Percentiles rank a stretch among this genome's conserved stretches.
Evolutionary conservation across 2,329 filamentous ascomycete species (phyloP).

Genomic region (Aspergillus aculeatinus): DNA sequence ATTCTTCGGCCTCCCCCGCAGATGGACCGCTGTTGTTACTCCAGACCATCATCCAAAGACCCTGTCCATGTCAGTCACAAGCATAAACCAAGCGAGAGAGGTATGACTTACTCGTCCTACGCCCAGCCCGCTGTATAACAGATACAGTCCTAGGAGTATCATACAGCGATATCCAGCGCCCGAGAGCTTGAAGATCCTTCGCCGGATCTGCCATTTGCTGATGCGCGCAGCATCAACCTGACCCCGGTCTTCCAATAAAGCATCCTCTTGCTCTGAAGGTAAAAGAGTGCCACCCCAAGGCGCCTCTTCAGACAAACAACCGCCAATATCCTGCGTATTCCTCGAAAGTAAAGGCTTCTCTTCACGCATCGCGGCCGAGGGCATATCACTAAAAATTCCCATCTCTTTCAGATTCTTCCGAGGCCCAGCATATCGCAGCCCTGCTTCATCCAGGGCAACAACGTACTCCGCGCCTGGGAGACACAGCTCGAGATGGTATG

Average conservation of each 20-base stretch:
- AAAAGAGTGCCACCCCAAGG: background rate
- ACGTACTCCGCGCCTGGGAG: slow-evolving; percentile 2
- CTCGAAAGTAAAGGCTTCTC: background rate
- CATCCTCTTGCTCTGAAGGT: background rate
- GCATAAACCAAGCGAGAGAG: background rate
- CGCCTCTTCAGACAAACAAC: background rate
- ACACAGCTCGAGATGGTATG: slow-evolving; percentile 4
- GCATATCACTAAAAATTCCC: slow-evolving; percentile 2
- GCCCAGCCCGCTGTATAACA: background rate
- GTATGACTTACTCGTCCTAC: background rate
- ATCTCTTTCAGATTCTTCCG: slow-evolving; percentile 1
- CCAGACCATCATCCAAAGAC: slow-evolving; percentile 7
- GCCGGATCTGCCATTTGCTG: slow-evolving; percentile 3
- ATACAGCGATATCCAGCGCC: slow-evolving; percentile 5
- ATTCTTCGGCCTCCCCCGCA: background rate
- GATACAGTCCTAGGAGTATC: background rate
- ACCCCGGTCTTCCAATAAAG: background rate
- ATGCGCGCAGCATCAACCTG: background rate
- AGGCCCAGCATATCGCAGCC: slow-evolving; percentile 1
- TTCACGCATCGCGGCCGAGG: background rate
- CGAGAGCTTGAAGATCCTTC: background rate
- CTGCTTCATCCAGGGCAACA: background rate
- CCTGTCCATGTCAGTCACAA: background rate
- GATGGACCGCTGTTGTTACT: background rate
- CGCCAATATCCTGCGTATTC: background rate